A percentile compares a stretch with the other conserved stretches of the same genome.
Evolutionary conservation across 495 filamentous ascomycete genomes (phyloP).

Genomic region (Ramalina intermedia): DNA sequence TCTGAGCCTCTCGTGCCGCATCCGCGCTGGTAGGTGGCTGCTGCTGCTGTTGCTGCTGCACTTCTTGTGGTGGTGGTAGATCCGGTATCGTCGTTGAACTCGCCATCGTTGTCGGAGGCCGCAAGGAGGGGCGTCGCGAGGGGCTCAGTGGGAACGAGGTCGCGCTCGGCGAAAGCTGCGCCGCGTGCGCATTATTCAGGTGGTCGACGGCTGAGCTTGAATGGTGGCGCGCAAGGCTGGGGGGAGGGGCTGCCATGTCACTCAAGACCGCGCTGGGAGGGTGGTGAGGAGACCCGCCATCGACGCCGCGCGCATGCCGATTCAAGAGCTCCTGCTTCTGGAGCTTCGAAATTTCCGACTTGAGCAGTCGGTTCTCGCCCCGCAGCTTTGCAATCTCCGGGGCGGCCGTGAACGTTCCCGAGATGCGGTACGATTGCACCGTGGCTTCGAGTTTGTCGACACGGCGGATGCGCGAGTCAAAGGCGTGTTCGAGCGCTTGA

Average conservation of each 20-base stretch:
- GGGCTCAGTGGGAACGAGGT: slow-evolving; percentile 17
- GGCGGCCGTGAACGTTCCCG: slow-evolving; percentile 25
- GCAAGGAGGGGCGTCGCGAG: not conserved
- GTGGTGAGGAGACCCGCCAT: slow-evolving; percentile 1
- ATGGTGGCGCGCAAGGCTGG: slow-evolving; percentile 36
- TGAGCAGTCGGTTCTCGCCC: slow-evolving; percentile 67
- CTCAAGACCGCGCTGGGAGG: slow-evolving; percentile 3
- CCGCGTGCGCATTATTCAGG: not conserved
- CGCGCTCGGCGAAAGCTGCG: no score
- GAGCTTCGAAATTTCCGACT: slow-evolving; percentile 66
- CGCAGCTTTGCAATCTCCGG: slow-evolving; percentile 57
- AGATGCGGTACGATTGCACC: slow-evolving; percentile 34
- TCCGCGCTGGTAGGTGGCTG: slow-evolving; percentile 18
- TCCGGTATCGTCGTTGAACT: no score
- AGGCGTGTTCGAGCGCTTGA: slow-evolving; percentile 65
- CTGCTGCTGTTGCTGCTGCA: not conserved
- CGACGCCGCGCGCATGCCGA: slow-evolving; percentile 11
- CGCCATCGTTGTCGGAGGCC: not conserved
- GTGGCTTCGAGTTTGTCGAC: slow-evolving; percentile 76
- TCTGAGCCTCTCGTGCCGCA: slow-evolving; percentile 21
- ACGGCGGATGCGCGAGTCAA: slow-evolving; percentile 65
- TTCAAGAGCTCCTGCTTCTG: slow-evolving; percentile 31
- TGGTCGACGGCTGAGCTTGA: slow-evolving; percentile 31
- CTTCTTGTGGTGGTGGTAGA: not conserved
- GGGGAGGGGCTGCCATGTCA: slow-evolving; percentile 19